These are phyloP conservation scores for Polyplosphaeria fusca DNA, from an alignment of 495 filamentous ascomycete genomes.

Conservation along the genomic window DNA sequence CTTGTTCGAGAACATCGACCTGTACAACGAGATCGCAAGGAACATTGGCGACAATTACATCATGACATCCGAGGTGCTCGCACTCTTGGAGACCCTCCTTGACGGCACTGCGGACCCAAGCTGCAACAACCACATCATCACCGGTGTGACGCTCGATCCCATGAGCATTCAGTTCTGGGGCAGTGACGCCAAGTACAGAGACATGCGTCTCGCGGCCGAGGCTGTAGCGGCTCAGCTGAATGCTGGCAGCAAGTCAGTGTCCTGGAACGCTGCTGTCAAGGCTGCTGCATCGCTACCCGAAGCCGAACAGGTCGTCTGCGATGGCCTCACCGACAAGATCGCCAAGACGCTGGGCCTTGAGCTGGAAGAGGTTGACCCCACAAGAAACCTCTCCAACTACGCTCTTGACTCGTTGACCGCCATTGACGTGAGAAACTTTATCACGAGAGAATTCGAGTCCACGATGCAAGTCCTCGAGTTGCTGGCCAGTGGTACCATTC, in stretches of 20 bases:
- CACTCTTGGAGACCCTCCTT: constrained; percentile 50
- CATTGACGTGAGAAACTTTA: constrained; percentile 9
- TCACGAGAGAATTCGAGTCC: constrained; percentile 2
- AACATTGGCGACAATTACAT: constrained; percentile 4
- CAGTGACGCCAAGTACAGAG: constrained; percentile 52
- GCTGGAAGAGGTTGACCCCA: neutral
- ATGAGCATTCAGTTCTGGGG: constrained; percentile 44
- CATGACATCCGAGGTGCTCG: constrained; percentile 49
- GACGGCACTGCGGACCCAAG: constrained; percentile 37
- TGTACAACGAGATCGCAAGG: neutral
- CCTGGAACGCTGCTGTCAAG: neutral
- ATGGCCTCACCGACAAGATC: constrained; percentile 1
- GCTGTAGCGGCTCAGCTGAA: constrained; percentile 38
- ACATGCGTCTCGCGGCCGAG: constrained; percentile 48
- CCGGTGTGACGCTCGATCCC: constrained; percentile 52
- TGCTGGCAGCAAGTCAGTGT: neutral
- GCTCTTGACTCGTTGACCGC: constrained; percentile 3
- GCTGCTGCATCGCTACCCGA: constrained; percentile 1
- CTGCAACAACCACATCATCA: constrained; percentile 52
- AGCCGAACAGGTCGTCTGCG: constrained; percentile 4
- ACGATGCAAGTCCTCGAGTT: constrained; percentile 3
- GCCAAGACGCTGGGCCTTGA: neutral
- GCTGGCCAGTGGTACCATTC: constrained; percentile 1
- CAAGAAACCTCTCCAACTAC: neutral
- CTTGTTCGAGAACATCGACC: constrained; percentile 6